phyloP scores from a whole-genome alignment of 2,329 filamentous ascomycete species.

The Laburnicola sp. region DNA sequence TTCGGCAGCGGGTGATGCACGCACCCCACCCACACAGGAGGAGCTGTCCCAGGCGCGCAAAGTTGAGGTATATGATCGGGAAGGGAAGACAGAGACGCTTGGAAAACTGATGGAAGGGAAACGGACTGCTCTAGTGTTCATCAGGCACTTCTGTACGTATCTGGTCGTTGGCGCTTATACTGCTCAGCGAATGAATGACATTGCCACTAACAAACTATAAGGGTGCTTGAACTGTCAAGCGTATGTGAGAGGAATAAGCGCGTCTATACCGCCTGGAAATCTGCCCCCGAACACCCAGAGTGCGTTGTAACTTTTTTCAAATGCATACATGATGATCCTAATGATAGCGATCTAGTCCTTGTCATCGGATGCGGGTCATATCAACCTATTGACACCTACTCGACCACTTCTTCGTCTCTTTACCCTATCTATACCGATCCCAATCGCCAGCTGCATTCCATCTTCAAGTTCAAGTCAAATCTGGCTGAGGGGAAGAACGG shows the following conservation, averaged over 20 bases:
- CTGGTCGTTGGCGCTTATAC: background rate
- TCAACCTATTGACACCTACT: constrained; percentile 29
- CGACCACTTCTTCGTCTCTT: constrained; percentile 15
- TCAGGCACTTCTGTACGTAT: constrained; percentile 27
- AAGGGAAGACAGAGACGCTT: constrained; percentile 16
- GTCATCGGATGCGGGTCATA: constrained; percentile 28
- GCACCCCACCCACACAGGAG: constrained; percentile 2
- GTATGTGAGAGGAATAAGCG: constrained; percentile 24
- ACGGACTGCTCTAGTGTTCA: constrained; percentile 24
- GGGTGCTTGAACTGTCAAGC: constrained; percentile 34
- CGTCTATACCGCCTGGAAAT: constrained; percentile 22
- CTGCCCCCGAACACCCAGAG: constrained; percentile 24
- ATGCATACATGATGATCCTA: background rate
- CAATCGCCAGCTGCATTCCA: constrained; percentile 20
- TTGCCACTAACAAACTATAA: too few relatives aligned
- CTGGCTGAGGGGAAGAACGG: constrained; percentile 18
- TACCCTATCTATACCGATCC: constrained; percentile 33
- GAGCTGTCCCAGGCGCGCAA: constrained; percentile 20
- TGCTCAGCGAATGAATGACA: too few relatives aligned
- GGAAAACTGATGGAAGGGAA: constrained; percentile 22
- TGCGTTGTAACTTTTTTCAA: constrained; percentile 1
- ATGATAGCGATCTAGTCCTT: constrained; percentile 15
- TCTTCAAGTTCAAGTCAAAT: constrained; percentile 27
- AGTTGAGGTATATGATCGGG: constrained; percentile 23
- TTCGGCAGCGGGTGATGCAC: background rate